A percentile compares a stretch with the other conserved stretches of the same genome.
Conservation (phyloP, 768 basidiomycete species). For the Tricholoma furcatifolium region DNA sequence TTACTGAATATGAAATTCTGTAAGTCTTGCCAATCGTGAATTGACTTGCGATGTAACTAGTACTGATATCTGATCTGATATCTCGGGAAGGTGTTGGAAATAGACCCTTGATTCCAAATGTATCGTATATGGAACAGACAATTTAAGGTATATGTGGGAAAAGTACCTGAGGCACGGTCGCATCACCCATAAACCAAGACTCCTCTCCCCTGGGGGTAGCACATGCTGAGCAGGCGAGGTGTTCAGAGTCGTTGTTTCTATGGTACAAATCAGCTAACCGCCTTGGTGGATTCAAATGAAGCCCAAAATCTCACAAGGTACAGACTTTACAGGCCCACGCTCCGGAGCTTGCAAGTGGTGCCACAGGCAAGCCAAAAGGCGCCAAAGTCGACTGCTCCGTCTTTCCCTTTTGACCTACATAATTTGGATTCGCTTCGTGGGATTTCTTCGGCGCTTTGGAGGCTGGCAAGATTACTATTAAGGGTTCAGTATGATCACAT, state of each 20-base stretch:
- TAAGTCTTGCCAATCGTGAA: slow-evolving; percentile 26
- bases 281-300: background rate
- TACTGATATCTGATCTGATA: no score
- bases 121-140: slow-evolving; percentile 7
- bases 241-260: slow-evolving; percentile 50
- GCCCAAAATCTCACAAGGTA: slow-evolving; percentile 52
- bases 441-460: slow-evolving; percentile 6
- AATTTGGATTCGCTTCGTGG: background rate
- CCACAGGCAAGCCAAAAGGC: background rate
- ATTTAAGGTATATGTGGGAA: slow-evolving; percentile 5
- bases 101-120: slow-evolving; percentile 13
- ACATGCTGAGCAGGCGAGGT: slow-evolving; percentile 66
- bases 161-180: background rate
- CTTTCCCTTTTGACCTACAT: background rate
- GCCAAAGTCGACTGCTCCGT: background rate
- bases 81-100: slow-evolving; percentile 35
- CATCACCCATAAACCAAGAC: slow-evolving; percentile 9
- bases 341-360: background rate
- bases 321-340: slow-evolving; percentile 60
- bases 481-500: no score
- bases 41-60: background rate
- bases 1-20: slow-evolving; percentile 48
- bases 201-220: slow-evolving; percentile 44
- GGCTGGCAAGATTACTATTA: slow-evolving; percentile 5
- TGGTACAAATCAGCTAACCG: background rate